Percentiles rank a stretch among this genome's conserved stretches.
phyloP scores from a whole-genome alignment of 148 eudicot species.

The Nyssa sinensis region DNA sequence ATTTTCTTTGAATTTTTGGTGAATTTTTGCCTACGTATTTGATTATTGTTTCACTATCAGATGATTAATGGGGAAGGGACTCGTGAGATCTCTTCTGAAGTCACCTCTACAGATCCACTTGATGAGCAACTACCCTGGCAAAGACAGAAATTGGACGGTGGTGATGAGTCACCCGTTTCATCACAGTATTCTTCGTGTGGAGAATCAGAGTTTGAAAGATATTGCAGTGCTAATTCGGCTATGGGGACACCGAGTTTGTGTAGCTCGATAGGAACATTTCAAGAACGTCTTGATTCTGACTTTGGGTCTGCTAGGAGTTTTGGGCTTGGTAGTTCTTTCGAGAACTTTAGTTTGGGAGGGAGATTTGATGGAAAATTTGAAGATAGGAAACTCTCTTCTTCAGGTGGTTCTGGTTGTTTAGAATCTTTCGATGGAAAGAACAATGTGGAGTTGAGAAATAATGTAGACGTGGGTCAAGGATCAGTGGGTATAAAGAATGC shows the following conservation, averaged over 20 bases:
- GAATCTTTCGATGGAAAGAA: constrained; percentile 13
- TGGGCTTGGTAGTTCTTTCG: constrained; percentile 31
- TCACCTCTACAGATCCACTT: constrained; percentile 26
- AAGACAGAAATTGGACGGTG: constrained; percentile 37
- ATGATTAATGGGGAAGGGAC: constrained; percentile 54
- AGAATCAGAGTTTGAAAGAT: constrained; percentile 88
- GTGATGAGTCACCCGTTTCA: constrained; percentile 45
- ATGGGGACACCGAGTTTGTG: constrained; percentile 93
- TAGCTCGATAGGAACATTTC: constrained; percentile 66
- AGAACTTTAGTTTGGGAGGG: constrained; percentile 49
- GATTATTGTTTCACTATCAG: constrained; percentile 17
- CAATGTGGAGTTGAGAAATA: constrained; percentile 11
- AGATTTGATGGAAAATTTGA: constrained; percentile 34
- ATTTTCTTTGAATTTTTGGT: neutral
- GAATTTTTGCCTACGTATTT: neutral
- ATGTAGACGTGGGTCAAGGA: neutral
- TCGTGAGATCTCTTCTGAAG: constrained; percentile 25
- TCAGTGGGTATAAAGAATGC: constrained; percentile 12
- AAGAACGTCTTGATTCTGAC: constrained; percentile 64
- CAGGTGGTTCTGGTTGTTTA: constrained; percentile 17
- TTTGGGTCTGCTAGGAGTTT: constrained; percentile 60
- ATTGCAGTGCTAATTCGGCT: constrained; percentile 88
- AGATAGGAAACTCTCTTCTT: constrained; percentile 21
- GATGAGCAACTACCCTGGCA: constrained; percentile 28
- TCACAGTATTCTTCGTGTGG: constrained; percentile 84